Percentiles rank a stretch among this genome's conserved stretches.
Evolutionary conservation across 1,139 yeast genomes (phyloP).

Genomic region (Oligophagozyma castellii): DNA sequence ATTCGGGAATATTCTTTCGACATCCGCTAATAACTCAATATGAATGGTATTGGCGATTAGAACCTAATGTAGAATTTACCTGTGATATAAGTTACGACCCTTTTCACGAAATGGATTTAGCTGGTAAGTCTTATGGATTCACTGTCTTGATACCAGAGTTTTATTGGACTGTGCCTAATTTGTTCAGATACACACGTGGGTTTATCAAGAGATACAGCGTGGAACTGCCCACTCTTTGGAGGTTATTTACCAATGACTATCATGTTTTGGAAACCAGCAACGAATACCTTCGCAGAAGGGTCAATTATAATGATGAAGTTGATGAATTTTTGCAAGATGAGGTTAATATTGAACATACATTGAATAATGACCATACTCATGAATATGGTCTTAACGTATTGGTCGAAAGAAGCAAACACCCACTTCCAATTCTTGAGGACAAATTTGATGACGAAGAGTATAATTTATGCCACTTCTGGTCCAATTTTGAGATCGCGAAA

Average conservation of each 20-base stretch:
- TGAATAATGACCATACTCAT: neutral
- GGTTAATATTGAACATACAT: constrained; percentile 3
- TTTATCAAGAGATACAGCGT: constrained; percentile 38
- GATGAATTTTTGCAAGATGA: constrained; percentile 1
- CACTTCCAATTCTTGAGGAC: constrained; percentile 25
- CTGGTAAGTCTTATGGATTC: constrained; percentile 68
- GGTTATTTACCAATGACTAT: constrained; percentile 31
- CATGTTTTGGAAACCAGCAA: constrained; percentile 15
- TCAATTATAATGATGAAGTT: constrained; percentile 6
- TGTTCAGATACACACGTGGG: constrained; percentile 56
- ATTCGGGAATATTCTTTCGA: constrained; percentile 63
- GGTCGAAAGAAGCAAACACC: constrained; percentile 7
- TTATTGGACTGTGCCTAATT: constrained; percentile 63
- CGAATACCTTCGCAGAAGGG: constrained; percentile 14
- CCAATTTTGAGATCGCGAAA: constrained; percentile 79
- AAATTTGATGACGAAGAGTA: constrained; percentile 50
- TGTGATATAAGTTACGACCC: constrained; percentile 91
- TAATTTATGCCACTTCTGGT: constrained; percentile 81
- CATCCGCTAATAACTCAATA: constrained; percentile 52
- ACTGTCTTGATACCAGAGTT: constrained; percentile 62
- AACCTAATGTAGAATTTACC: constrained; percentile 76
- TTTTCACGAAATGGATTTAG: constrained; percentile 58
- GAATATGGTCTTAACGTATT: constrained; percentile 8
- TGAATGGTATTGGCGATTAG: constrained; percentile 93
- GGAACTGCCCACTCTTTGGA: constrained; percentile 44